Percentiles rank a stretch among this genome's conserved stretches.
phyloP scores from a whole-genome alignment of 2,329 filamentous ascomycete species.

The Penicillium rolfsii region DNA sequence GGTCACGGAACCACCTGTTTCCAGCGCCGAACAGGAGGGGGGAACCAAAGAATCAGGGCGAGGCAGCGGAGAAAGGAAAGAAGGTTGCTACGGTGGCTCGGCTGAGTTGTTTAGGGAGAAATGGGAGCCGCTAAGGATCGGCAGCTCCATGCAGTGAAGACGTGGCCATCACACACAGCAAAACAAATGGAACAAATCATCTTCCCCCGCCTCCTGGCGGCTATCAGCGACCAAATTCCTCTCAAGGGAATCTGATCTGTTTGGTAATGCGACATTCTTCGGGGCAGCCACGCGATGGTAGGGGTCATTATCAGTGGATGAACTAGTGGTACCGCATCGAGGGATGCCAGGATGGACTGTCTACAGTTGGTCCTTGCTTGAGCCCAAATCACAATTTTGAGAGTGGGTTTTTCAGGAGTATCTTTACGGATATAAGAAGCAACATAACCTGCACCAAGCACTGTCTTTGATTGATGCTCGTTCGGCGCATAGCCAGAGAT shows the following conservation, averaged over 20 bases:
- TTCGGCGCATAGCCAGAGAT: neutral
- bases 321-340: slow-evolving; percentile 22
- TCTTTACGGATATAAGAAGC: neutral
- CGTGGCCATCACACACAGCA: slow-evolving; percentile 29
- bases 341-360: slow-evolving; percentile 13
- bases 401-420: neutral
- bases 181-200: slow-evolving; percentile 12
- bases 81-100: slow-evolving; percentile 18
- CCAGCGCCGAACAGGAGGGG: slow-evolving; percentile 8
- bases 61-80: slow-evolving; percentile 15
- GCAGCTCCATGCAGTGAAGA: slow-evolving; percentile 31
- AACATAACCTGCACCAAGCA: too few relatives aligned
- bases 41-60: slow-evolving; percentile 8
- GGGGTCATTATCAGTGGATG: slow-evolving; percentile 10
- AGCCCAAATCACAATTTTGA: neutral
- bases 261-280: slow-evolving; percentile 19
- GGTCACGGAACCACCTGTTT: neutral
- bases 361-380: neutral
- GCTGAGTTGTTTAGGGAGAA: slow-evolving; percentile 29
- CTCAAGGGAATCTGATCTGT: slow-evolving; percentile 2
- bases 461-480: neutral
- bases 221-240: neutral
- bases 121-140: slow-evolving; percentile 32
- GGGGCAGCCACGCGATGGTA: slow-evolving; percentile 19
- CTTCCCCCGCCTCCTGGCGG: neutral